Base-by-base conservation (phyloP, 768 basidiomycete species). In the Leucosporidium creatinivorum region DNA sequence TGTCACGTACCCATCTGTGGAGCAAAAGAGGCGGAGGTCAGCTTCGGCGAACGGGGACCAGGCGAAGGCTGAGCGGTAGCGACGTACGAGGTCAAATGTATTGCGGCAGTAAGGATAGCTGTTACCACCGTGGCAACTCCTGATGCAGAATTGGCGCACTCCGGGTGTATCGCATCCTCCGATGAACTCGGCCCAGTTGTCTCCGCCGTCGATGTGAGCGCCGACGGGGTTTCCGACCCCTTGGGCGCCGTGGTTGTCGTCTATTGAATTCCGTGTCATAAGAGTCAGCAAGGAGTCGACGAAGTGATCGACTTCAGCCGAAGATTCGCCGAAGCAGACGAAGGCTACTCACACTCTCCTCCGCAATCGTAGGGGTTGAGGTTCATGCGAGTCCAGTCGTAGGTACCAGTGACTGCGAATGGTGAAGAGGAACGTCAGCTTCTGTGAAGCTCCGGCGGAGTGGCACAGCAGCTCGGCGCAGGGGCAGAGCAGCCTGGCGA, bases 321-420 rank as follows among this genome's bases (percentile, higher is more conserved):
- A n/a, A n/a, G n/a, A n/a, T n/a, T n/a, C n/a, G n/a, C n/a, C n/a
- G n/a, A n/a, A n/a, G n/a, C n/a, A n/a, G n/a, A n/a, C n/a, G n/a
- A n/a, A n/a, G n/a, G 39, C 39, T 6, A 44, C 39, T 44, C 15
- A 44, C 39, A 44, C 44, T 61, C 59, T 61, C 50, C 50, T 51
- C 50, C 59, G 26, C 56, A 57, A 19, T 57, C 56, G 33, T 57
- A 26, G 12, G 58, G 58, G 31, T 58, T 58, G 0, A 58, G 31
- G 39, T 58, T 58, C 58, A 58, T 58, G 8, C 31, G n/a, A 10
- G 61, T 55, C 61, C 61, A 62, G 50, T 62, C 61, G 26, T 21
- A 62, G 23, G 61, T 62, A 15, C 61, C 61, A 23, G 31, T 30
- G 31, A 62, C 31, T 33, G 33, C 10, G 33, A 33, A n/a, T n/a